These are phyloP conservation scores for Exophiala lecanii-corni DNA, from an alignment of 2,329 filamentous ascomycete genomes.

Conservation along the genomic window DNA sequence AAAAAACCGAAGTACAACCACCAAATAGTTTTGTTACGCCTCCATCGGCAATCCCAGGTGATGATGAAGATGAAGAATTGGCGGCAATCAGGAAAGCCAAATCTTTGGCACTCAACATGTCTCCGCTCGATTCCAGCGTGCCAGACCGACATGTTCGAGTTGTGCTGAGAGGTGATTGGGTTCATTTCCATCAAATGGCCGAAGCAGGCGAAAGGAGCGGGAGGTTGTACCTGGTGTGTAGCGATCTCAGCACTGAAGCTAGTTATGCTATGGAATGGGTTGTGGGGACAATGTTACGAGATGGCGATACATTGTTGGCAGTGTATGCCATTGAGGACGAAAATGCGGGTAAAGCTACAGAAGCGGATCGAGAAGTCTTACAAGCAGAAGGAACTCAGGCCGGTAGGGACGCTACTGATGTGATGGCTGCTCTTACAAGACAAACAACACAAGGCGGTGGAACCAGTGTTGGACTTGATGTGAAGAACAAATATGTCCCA, in stretches of 20 bases:
- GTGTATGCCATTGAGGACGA: slow-evolving; percentile 95
- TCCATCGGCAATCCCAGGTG: slow-evolving; percentile 11
- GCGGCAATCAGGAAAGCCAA: slow-evolving; percentile 85
- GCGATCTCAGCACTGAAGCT: slow-evolving; percentile 88
- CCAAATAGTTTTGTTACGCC: slow-evolving; percentile 17
- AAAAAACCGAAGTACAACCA: slow-evolving; percentile 33
- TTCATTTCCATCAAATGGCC: slow-evolving; percentile 59
- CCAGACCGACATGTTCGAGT: slow-evolving; percentile 81
- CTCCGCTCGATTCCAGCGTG: slow-evolving; percentile 67
- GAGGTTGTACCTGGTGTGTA: slow-evolving; percentile 91
- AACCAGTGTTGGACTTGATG: slow-evolving; percentile 18
- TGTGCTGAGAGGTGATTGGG: slow-evolving; percentile 83
- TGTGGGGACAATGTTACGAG: slow-evolving; percentile 86
- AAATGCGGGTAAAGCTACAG: slow-evolving; percentile 43
- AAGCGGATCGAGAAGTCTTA: slow-evolving; percentile 30
- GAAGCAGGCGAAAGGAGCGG: slow-evolving; percentile 73
- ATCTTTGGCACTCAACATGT: slow-evolving; percentile 74
- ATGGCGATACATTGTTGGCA: slow-evolving; percentile 88
- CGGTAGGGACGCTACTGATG: slow-evolving; percentile 69
- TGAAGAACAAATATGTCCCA: slow-evolving; percentile 29
- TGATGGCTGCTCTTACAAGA: slow-evolving; percentile 60
- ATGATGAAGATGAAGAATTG: slow-evolving; percentile 65
- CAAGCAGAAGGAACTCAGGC: slow-evolving; percentile 65
- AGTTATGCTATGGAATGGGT: slow-evolving; percentile 97
- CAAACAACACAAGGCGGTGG: slow-evolving; percentile 36